Evolutionary conservation across 305 asterid species (phyloP).

Genomic region (Fraxinus paxiana): DNA sequence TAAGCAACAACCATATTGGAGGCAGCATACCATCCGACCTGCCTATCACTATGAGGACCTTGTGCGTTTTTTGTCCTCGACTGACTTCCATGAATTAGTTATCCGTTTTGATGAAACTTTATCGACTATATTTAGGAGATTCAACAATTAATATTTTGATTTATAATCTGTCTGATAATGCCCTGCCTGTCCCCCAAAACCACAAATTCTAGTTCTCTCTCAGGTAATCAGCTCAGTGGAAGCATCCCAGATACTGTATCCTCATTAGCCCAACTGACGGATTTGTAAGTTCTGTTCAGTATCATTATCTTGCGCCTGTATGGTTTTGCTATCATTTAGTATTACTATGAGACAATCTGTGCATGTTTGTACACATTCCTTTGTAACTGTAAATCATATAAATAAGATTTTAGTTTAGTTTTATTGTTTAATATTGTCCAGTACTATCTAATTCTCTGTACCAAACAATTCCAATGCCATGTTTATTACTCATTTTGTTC

Average conservation of each 20-base stretch:
- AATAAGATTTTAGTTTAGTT: neutral
- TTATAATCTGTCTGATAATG: conserved; percentile 24
- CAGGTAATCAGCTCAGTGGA: conserved; percentile 68
- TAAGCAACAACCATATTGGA: conserved; percentile 81
- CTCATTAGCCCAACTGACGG: conserved; percentile 50
- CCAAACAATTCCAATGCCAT: neutral
- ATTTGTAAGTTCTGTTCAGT: conserved; percentile 48
- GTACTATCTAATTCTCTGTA: neutral
- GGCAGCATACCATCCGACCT: conserved; percentile 68
- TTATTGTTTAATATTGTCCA: neutral
- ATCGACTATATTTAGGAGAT: neutral
- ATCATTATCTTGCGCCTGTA: neutral
- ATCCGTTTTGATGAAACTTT: neutral
- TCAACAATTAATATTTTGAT: neutral
- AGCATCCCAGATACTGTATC: conserved; percentile 56
- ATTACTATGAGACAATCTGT: neutral
- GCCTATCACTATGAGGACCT: conserved; percentile 58
- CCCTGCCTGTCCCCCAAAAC: conserved; percentile 20
- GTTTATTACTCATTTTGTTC: conserved; percentile 4
- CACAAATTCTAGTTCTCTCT: conserved; percentile 45
- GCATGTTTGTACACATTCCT: neutral
- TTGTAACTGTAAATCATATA: neutral
- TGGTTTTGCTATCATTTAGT: neutral
- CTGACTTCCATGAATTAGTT: conserved; percentile 6
- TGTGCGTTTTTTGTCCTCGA: conserved; percentile 52